A percentile compares a stretch with the other conserved stretches of the same genome.
Evolutionary conservation across 805 yeast genomes (phyloP).

Genomic region (Candida corydali): DNA sequence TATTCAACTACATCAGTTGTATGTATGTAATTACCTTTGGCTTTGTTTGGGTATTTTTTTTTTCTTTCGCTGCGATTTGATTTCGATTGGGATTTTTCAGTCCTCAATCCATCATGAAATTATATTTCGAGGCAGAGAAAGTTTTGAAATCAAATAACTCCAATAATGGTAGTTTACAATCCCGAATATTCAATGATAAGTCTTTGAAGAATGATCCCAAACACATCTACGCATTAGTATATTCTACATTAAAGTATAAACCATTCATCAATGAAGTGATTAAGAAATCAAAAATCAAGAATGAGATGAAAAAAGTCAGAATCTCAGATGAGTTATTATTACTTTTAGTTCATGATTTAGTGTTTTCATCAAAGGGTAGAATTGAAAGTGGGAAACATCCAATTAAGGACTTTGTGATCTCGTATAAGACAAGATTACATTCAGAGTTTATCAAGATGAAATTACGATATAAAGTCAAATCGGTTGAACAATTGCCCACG

Average conservation of each 20-base stretch:
- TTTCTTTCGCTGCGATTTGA: no score
- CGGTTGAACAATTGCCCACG: conserved; percentile 44
- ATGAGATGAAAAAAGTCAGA: conserved; percentile 40
- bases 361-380: conserved; percentile 71
- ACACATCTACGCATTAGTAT: conserved; percentile 80
- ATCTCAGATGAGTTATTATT: conserved; percentile 52
- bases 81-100: no score
- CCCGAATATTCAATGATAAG: conserved; percentile 34
- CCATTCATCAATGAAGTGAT: conserved; percentile 61
- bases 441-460: conserved; percentile 81
- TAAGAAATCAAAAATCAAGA: conserved; percentile 62
- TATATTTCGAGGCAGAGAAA: conserved; percentile 42
- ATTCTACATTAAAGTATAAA: conserved; percentile 70
- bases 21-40: no score
- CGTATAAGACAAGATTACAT: conserved; percentile 73
- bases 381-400: conserved; percentile 88
- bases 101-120: no score
- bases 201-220: conserved; percentile 56
- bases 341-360: conserved; percentile 74
- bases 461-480: conserved; percentile 61
- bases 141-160: conserved; percentile 19
- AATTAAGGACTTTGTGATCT: conserved; percentile 73
- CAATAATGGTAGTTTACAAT: conserved; percentile 30
- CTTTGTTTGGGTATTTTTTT: no score
- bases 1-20: no score